A percentile compares a stretch with the other conserved stretches of the same genome.
Conservation (phyloP, 805 yeast species). For the Saturnispora sanitii region DNA sequence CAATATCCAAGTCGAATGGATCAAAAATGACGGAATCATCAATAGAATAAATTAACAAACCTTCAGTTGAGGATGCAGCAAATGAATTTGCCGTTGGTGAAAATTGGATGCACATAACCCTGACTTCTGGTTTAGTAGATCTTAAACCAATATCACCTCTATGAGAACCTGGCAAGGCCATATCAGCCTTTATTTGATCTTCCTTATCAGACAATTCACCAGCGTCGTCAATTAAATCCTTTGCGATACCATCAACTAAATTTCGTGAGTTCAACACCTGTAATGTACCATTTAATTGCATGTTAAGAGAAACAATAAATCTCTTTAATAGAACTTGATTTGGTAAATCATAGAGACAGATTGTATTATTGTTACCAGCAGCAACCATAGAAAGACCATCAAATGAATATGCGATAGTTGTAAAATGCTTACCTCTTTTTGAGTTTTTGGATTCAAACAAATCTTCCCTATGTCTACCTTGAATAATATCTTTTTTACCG, state of each 20-base stretch:
- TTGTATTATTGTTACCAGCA: constrained; percentile 86
- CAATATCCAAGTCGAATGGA: constrained; percentile 90
- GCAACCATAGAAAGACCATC: constrained; percentile 86
- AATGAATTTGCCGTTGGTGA: constrained; percentile 87
- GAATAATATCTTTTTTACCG: constrained; percentile 74
- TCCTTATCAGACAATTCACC: constrained; percentile 84
- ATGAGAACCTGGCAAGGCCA: constrained; percentile 75
- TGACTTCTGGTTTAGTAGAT: constrained; percentile 67
- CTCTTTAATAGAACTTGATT: constrained; percentile 79
- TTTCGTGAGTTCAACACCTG: constrained; percentile 68
- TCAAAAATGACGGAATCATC: constrained; percentile 73
- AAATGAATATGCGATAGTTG: constrained; percentile 72
- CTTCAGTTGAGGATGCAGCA: constrained; percentile 95
- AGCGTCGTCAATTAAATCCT: constrained; percentile 70
- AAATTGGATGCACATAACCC: constrained; percentile 68
- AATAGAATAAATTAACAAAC: constrained; percentile 70
- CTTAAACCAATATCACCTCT: constrained; percentile 76
- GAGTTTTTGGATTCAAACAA: constrained; percentile 74
- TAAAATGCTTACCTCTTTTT: constrained; percentile 74
- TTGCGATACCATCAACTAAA: constrained; percentile 82
- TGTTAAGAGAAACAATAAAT: constrained; percentile 78
- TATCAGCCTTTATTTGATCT: constrained; percentile 47
- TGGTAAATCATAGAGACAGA: constrained; percentile 82
- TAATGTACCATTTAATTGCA: constrained; percentile 84
- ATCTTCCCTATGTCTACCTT: constrained; percentile 78